These are phyloP conservation scores for Forsythia viridissima DNA, from an alignment of 257 asterid species.

Conservation along the genomic window DNA sequence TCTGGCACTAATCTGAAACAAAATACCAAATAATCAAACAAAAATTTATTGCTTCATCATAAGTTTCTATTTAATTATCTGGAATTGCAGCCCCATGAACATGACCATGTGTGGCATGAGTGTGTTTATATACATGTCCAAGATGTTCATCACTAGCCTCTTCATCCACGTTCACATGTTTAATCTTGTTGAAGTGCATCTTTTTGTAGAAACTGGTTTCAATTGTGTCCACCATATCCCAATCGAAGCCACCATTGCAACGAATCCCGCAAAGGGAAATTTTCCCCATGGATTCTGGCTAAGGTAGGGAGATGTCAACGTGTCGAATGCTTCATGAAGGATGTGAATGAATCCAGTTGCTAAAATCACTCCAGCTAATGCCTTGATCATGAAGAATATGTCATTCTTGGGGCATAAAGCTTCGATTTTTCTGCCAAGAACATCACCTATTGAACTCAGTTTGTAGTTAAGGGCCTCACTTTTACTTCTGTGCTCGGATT, in stretches of 20 bases:
- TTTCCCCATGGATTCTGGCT: slow-evolving; percentile 47
- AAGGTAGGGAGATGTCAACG: slow-evolving; percentile 52
- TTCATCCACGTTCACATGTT: slow-evolving; percentile 34
- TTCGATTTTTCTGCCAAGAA: slow-evolving; percentile 42
- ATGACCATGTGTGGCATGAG: slow-evolving; percentile 37
- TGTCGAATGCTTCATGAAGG: slow-evolving; percentile 56
- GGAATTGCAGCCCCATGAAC: slow-evolving; percentile 48
- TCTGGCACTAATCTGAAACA: too few species aligned
- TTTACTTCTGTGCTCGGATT: slow-evolving; percentile 13
- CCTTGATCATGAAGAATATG: slow-evolving; percentile 66
- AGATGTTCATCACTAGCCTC: slow-evolving; percentile 17
- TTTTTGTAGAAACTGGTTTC: slow-evolving; percentile 50
- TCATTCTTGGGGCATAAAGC: slow-evolving; percentile 50
- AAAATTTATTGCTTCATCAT: too few species aligned
- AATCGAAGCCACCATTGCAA: slow-evolving; percentile 54
- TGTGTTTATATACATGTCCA: slow-evolving; percentile 30
- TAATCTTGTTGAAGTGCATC: slow-evolving; percentile 39
- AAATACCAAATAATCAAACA: too few species aligned
- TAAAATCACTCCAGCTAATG: slow-evolving; percentile 65
- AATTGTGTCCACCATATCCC: slow-evolving; percentile 51
- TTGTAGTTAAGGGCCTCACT: slow-evolving; percentile 51
- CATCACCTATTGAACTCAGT: slow-evolving; percentile 41
- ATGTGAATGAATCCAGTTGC: slow-evolving; percentile 66
- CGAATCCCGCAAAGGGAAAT: slow-evolving; percentile 56
- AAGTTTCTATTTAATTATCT: slow-evolving; percentile 4